Percentiles rank a stretch among this genome's conserved stretches.
These are phyloP conservation scores for Kregervanrija delftensis DNA, from an alignment of 805 yeast genomes.

Conservation along the genomic window DNA sequence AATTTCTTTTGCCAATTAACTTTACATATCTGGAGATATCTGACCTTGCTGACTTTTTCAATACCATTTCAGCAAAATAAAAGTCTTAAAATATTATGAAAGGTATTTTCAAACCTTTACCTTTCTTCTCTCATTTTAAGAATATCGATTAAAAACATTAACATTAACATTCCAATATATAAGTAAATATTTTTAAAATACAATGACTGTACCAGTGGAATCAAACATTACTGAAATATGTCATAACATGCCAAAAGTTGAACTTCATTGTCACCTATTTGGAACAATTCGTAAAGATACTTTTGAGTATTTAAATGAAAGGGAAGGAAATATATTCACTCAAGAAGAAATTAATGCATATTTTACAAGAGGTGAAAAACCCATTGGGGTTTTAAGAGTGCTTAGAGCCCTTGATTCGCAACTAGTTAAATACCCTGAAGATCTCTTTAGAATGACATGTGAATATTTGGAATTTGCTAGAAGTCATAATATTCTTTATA, in stretches of 20 bases:
- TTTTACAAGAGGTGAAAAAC: slow-evolving; percentile 26
- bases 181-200: too few species aligned
- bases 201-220: too few species aligned
- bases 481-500: slow-evolving; percentile 20
- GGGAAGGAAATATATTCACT: slow-evolving; percentile 18
- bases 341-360: slow-evolving; percentile 21
- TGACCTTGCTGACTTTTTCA: too few species aligned
- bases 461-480: slow-evolving; percentile 22
- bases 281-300: slow-evolving; percentile 25
- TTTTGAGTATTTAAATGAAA: slow-evolving; percentile 17
- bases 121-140: too few species aligned
- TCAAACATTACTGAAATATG: slow-evolving; percentile 12
- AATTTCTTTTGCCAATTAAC: too few species aligned
- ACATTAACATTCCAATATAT: too few species aligned
- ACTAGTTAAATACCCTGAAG: slow-evolving; percentile 19
- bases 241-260: slow-evolving; percentile 25
- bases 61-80: too few species aligned
- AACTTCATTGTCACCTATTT: slow-evolving; percentile 27
- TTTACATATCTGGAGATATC: too few species aligned
- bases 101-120: too few species aligned
- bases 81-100: too few species aligned
- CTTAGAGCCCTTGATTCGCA: slow-evolving; percentile 23
- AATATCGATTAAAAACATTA: too few species aligned
- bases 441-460: slow-evolving; percentile 21
- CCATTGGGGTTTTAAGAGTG: slow-evolving; percentile 26